These are phyloP conservation scores for Rhizophora apiculata DNA, from an alignment of 345 rosid species.

Conservation along the genomic window DNA sequence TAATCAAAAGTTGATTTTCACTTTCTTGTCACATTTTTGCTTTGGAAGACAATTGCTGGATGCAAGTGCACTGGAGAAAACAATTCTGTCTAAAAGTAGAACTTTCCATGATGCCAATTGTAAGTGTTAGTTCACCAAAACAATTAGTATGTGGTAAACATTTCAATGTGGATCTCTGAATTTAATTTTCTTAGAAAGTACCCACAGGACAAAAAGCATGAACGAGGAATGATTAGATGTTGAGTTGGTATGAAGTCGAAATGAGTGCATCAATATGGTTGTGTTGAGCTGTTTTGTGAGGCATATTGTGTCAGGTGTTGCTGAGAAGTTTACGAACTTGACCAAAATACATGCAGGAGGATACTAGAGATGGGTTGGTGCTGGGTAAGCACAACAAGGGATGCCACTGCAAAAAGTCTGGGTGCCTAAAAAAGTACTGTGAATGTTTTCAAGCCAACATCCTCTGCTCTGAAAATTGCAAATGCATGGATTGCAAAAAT, in stretches of 20 bases:
- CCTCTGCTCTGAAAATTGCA: conserved; percentile 94
- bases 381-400: conserved; percentile 97
- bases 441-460: conserved; percentile 98
- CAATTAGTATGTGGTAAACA: neutral
- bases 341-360: conserved; percentile 54
- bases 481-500: conserved; percentile 96
- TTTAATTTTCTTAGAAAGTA: neutral
- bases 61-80: neutral
- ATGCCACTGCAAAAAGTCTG: conserved; percentile 98
- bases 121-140: neutral
- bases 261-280: neutral
- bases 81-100: neutral
- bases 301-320: conserved; percentile 1
- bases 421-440: conserved; percentile 97
- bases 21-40: neutral
- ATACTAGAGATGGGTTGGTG: conserved; percentile 60
- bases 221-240: neutral
- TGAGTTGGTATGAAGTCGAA: neutral
- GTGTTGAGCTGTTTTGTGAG: neutral
- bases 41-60: neutral
- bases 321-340: conserved; percentile 3
- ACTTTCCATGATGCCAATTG: neutral
- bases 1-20: neutral
- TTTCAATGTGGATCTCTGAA: neutral
- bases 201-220: neutral